Evolutionary conservation across 495 filamentous ascomycete species (phyloP).

Genomic region (Penicillium dipodomyicola): DNA sequence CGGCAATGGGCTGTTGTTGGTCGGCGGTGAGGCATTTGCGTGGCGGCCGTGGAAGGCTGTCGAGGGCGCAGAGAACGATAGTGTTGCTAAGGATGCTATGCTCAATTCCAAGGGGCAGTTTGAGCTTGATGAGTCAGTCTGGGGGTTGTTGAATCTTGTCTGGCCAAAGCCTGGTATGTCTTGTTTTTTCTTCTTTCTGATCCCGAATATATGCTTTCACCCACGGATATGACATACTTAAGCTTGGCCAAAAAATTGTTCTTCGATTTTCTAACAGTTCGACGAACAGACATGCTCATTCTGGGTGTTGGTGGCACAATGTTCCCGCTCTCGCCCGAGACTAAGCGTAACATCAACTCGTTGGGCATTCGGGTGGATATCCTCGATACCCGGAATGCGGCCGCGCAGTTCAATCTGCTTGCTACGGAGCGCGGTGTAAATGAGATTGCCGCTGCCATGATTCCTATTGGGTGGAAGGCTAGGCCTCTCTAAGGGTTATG

Average conservation of each 20-base stretch:
- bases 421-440: slow-evolving; percentile 77
- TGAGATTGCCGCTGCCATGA: slow-evolving; percentile 82
- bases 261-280: slow-evolving; percentile 20
- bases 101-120: slow-evolving; percentile 77
- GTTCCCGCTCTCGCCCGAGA: slow-evolving; percentile 70
- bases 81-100: slow-evolving; percentile 46
- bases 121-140: slow-evolving; percentile 67
- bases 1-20: slow-evolving; percentile 68
- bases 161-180: slow-evolving; percentile 88
- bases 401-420: slow-evolving; percentile 83
- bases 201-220: slow-evolving; percentile 8
- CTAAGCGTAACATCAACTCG: slow-evolving; percentile 65
- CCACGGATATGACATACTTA: not conserved
- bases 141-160: slow-evolving; percentile 72
- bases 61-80: slow-evolving; percentile 25
- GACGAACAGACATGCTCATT: slow-evolving; percentile 75
- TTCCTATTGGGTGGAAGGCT: slow-evolving; percentile 81
- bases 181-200: not conserved
- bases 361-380: slow-evolving; percentile 86
- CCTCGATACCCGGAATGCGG: slow-evolving; percentile 90
- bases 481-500: slow-evolving; percentile 18
- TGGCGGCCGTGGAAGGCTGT: slow-evolving; percentile 75
- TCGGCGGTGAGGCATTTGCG: slow-evolving; percentile 79
- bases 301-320: slow-evolving; percentile 77
- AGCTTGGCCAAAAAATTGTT: not conserved